Conservation (phyloP, 2,329 filamentous ascomycete species). For the Elsinoe perseae region DNA sequence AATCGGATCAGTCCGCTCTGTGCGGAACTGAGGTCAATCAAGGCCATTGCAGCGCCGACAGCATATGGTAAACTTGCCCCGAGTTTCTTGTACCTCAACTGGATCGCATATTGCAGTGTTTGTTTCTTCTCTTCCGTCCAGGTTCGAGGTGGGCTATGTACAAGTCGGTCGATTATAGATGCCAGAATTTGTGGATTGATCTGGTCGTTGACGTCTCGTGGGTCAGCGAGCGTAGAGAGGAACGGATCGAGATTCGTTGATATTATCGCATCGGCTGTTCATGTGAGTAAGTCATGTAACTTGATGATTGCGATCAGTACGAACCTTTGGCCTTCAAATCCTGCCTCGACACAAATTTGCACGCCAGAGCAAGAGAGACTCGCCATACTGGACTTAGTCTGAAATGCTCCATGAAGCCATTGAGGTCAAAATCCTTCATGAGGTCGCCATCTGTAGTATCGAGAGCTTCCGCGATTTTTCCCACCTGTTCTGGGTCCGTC, state of each 20-base stretch:
- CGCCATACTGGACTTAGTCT: constrained; percentile 83
- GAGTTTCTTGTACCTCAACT: constrained; percentile 58
- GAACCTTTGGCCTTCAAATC: constrained; percentile 87
- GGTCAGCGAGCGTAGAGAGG: constrained; percentile 63
- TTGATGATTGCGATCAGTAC: constrained; percentile 20
- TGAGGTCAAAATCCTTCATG: constrained; percentile 93
- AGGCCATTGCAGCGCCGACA: constrained; percentile 61
- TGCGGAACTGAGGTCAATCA: constrained; percentile 52
- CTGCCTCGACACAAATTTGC: constrained; percentile 63
- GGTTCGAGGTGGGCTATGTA: constrained; percentile 77
- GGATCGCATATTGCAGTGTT: constrained; percentile 58
- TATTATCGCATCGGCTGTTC: constrained; percentile 76
- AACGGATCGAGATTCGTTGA: constrained; percentile 72
- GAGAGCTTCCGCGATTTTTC: constrained; percentile 87
- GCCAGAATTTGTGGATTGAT: constrained; percentile 64
- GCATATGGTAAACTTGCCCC: constrained; percentile 61
- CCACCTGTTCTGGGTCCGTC: constrained; percentile 70
- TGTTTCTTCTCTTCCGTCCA: constrained; percentile 69
- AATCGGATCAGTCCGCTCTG: constrained; percentile 53
- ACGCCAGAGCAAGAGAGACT: constrained; percentile 78
- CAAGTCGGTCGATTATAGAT: constrained; percentile 73
- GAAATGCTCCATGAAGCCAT: constrained; percentile 92
- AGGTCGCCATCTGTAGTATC: constrained; percentile 86
- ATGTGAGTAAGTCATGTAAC: not conserved
- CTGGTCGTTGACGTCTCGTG: constrained; percentile 48